A percentile compares a stretch with the other conserved stretches of the same genome.
phyloP scores from a whole-genome alignment of 2,329 filamentous ascomycete genomes.

The Fusarium lateritium region DNA sequence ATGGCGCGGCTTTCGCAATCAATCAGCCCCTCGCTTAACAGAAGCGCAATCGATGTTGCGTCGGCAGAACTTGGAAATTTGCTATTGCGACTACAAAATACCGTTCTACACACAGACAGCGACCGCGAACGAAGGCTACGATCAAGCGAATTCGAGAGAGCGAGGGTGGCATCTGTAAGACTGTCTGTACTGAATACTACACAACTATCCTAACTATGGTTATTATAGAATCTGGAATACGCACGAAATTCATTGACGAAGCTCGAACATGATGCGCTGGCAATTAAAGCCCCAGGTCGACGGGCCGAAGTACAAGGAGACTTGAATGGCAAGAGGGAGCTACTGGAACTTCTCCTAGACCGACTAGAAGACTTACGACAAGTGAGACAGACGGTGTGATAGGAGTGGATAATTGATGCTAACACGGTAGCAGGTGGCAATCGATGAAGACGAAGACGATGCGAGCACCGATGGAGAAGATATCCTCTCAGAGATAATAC shows the following conservation, averaged over 20 bases:
- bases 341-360: conserved; percentile 76
- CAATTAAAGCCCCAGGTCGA: conserved; percentile 70
- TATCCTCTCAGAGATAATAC: conserved; percentile 67
- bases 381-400: conserved; percentile 52
- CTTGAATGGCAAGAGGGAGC: conserved; percentile 74
- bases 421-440: conserved; percentile 51
- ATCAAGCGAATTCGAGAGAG: conserved; percentile 75
- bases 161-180: conserved; percentile 59
- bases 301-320: conserved; percentile 74
- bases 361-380: conserved; percentile 78
- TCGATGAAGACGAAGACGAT: conserved; percentile 57
- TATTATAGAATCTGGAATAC: conserved; percentile 77
- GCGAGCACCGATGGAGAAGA: conserved; percentile 69
- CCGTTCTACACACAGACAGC: conserved; percentile 73
- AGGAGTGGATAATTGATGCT: conserved; percentile 9
- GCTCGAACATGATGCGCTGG: conserved; percentile 77
- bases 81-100: conserved; percentile 75
- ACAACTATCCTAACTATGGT: conserved; percentile 13
- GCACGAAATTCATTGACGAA: conserved; percentile 77
- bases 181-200: neutral
- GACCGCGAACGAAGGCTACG: conserved; percentile 71
- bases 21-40: conserved; percentile 21
- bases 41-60: conserved; percentile 49
- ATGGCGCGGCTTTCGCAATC: conserved; percentile 51
- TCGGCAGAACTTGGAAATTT: conserved; percentile 72